Base-by-base conservation (phyloP, 257 asterid genomes). In the Apocynum venetum region DNA sequence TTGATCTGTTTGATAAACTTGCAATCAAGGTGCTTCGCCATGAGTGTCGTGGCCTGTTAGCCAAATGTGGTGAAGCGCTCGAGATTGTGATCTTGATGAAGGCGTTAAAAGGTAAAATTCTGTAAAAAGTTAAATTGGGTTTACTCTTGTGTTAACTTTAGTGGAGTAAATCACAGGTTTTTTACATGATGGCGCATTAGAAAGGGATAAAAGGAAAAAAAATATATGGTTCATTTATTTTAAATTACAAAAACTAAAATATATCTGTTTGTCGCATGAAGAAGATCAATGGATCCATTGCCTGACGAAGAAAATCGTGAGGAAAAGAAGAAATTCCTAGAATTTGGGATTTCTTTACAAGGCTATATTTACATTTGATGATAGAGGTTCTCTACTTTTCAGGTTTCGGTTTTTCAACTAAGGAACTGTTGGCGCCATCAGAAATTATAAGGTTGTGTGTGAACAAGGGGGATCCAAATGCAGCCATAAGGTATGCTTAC, bases 401-500 rank as follows among this genome's bases (percentile, higher is more conserved):
- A 94, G 98, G 92, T 76, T 89, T 81, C 80, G 87, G 85, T 57
- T 88, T 90, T 80, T 80, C 82, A 56, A 77, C 91, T 49, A 85
- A 83, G 76, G 89, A 89, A 48, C 48, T 92, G 82, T 85, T 89
- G 84, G 83, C 81, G 85, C 88, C 91, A 31, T 85, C 89, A 67
- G 88, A 83, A 74, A 79, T 95, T 85, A 83, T 95, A 83, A 87
- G 80, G 75, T 84, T 84, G 56, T 95, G 97, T 76, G 85, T 91
- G 65, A 87, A 73, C 59, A 87, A 85, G 88, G 85, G 89, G 86
- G 86, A 82, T 80, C 96, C 96, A n/a, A 67, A 70, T 77, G 81
- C 93, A 71, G 98, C 98, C 78, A 78, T 88, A 84, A 88, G 97
- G 98, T 95, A 82, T 73, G 63, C 49, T 48, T 31, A 6, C 2